Evolutionary conservation across 192 early-diverging fungal species (phyloP).

Genomic region (Coemansia sp.): DNA sequence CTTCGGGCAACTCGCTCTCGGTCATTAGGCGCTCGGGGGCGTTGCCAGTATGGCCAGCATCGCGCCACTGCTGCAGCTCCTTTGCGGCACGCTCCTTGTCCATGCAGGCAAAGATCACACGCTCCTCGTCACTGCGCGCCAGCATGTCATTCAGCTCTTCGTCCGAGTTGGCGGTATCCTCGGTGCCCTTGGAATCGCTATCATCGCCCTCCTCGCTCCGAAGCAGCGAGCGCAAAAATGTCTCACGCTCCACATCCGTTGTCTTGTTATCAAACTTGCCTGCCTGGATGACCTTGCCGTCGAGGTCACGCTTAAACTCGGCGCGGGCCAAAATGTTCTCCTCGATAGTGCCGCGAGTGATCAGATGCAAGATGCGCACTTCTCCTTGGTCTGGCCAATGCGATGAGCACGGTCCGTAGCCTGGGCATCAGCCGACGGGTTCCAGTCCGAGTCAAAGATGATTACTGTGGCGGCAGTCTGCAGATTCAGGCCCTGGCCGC

Average conservation of each 20-base stretch:
- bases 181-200: slow-evolving; percentile 57
- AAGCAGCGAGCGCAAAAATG: slow-evolving; percentile 79
- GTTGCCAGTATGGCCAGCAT: slow-evolving; percentile 56
- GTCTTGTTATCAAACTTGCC: slow-evolving; percentile 99
- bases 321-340: slow-evolving; percentile 91
- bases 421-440: slow-evolving; percentile 97
- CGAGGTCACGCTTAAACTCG: slow-evolving; percentile 94
- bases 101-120: slow-evolving; percentile 59
- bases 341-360: slow-evolving; percentile 90
- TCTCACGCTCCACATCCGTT: slow-evolving; percentile 89
- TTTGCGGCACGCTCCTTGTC: slow-evolving; percentile 67
- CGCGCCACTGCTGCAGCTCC: slow-evolving; percentile 57
- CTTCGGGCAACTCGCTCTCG: slow-evolving; percentile 81
- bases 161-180: slow-evolving; percentile 74
- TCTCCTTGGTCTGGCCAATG: slow-evolving; percentile 99
- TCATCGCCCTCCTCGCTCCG: slow-evolving; percentile 81
- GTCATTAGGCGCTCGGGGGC: slow-evolving; percentile 77
- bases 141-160: slow-evolving; percentile 93
- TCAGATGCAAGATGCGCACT: slow-evolving; percentile 90
- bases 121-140: slow-evolving; percentile 81
- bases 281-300: slow-evolving; percentile 98
- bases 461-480: slow-evolving; percentile 98
- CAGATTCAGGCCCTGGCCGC: slow-evolving; percentile 94
- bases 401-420: slow-evolving; percentile 99
- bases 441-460: slow-evolving; percentile 99